Base-by-base conservation (phyloP, 1,284 basidiomycete genomes). In the Trichosporon faecale region DNA sequence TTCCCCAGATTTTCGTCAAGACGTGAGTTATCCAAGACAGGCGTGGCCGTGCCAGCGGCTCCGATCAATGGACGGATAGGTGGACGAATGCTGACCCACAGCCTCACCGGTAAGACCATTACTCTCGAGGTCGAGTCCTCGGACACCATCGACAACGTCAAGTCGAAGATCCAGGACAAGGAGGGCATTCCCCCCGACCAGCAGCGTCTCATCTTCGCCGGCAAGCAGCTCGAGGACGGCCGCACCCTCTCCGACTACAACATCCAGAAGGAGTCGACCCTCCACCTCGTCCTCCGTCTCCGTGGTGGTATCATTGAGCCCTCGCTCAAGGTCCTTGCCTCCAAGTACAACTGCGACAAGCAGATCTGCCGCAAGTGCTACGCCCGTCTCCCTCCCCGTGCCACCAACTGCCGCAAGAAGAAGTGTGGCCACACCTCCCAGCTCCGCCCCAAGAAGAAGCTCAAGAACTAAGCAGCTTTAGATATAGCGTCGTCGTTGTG, bases 331-430 rank as follows among this genome's bases (percentile, higher is more conserved):
- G 94, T 95, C 68, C 89, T 98, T 75, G 96, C 96, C 72, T 88
- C 90, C 83, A 97, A 96, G 86, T 95, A 95, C 89, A 98, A 98
- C 84, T 95, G 93, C 85, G 93, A 95, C 86, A 95, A 95, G 88
- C 92, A 95, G 84, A 97, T 98, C 82, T 99, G 96, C 90, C 95
- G 96, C 85, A 98, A 98, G 86, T 98, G 97, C 88, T 99, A 99
- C 86, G 96, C 96, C 68, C 96, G 97, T 83, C 95, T 98, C 78
- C 95, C 96, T 78, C 95, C 95, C 70, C 94, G 96, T 86, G 96
- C 96, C 63, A 98, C 95, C 87, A 98, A 98, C 90, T 99, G 96
- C 90, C 79, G 82, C 75, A 84, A 85, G 82, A 77, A 82, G 74
- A 83, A 83, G 77, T 95, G 93, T 82, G 94, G 94, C 49, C 95